Percentiles rank a stretch among this genome's conserved stretches.
Conservation (phyloP, 164 flowering plant species). For the Berberis thunbergii region DNA sequence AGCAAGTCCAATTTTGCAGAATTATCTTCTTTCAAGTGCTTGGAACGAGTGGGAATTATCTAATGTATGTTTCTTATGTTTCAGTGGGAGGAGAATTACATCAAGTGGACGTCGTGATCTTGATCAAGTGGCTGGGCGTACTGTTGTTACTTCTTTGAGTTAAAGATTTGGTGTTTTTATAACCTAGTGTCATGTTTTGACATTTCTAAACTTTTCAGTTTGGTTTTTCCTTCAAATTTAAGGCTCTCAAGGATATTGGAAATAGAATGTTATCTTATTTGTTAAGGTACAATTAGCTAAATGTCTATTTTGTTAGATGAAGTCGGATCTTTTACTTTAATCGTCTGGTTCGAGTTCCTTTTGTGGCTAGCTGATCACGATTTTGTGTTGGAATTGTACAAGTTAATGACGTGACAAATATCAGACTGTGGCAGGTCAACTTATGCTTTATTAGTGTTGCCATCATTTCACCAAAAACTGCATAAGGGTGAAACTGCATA, state of each 20-base stretch:
- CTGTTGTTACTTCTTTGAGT: constrained; percentile 33
- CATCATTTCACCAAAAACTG: too few relatives aligned
- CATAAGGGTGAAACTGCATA: too few relatives aligned
- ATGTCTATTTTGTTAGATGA: too few relatives aligned
- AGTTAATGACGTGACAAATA: too few relatives aligned
- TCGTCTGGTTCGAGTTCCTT: neutral
- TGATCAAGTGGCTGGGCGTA: constrained; percentile 66
- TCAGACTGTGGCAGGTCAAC: neutral
- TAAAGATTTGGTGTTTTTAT: neutral
- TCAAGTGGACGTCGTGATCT: constrained; percentile 55
- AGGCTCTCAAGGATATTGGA: neutral
- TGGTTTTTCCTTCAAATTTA: neutral
- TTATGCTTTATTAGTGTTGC: too few relatives aligned
- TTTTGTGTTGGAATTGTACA: neutral
- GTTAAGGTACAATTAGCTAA: too few relatives aligned
- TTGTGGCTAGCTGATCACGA: neutral
- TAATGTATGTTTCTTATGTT: constrained; percentile 7
- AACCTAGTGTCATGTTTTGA: neutral
- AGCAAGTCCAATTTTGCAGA: neutral
- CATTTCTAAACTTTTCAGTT: neutral
- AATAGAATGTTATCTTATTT: too few relatives aligned
- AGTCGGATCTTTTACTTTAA: neutral
- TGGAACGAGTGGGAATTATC: neutral
- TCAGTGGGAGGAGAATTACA: constrained; percentile 54
- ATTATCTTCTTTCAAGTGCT: neutral